phyloP scores from a whole-genome alignment of 2,329 filamentous ascomycete species.

The Alternaria ethzedia region DNA sequence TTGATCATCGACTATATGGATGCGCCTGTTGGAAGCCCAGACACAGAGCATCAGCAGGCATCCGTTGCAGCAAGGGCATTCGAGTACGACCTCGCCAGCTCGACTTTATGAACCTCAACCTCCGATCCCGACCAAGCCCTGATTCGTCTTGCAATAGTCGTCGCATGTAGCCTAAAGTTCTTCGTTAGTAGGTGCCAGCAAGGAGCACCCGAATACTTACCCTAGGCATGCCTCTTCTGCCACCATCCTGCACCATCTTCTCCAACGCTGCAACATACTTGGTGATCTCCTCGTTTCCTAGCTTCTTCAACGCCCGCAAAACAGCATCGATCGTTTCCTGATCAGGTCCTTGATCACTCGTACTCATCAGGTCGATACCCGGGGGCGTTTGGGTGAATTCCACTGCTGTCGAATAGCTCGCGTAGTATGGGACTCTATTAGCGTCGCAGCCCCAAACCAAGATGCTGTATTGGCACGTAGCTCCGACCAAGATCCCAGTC shows the following conservation, averaged over 20 bases:
- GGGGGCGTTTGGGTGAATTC: conserved; percentile 14
- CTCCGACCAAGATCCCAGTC: conserved; percentile 21
- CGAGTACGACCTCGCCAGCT: neutral
- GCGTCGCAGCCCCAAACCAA: conserved; percentile 28
- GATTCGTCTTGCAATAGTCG: conserved; percentile 23
- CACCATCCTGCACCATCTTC: conserved; percentile 16
- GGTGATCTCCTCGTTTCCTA: conserved; percentile 12
- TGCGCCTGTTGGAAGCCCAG: neutral
- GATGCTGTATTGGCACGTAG: conserved; percentile 15
- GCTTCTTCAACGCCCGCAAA: neutral
- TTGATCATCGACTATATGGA: neutral
- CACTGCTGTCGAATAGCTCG: conserved; percentile 16
- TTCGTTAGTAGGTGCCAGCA: neutral
- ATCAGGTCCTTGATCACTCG: conserved; percentile 12
- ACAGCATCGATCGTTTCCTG: conserved; percentile 11
- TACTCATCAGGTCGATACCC: conserved; percentile 26
- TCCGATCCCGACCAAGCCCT: conserved; percentile 7
- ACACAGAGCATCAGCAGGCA: neutral
- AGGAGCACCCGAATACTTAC: neutral
- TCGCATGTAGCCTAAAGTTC: conserved; percentile 12
- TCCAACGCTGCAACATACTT: conserved; percentile 3
- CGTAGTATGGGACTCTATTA: conserved; percentile 13
- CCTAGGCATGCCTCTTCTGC: conserved; percentile 7
- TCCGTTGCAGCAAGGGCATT: neutral
- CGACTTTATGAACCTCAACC: fast-evolving